phyloP scores from a whole-genome alignment of 1,139 yeast species.

The Candida mesenterica region DNA sequence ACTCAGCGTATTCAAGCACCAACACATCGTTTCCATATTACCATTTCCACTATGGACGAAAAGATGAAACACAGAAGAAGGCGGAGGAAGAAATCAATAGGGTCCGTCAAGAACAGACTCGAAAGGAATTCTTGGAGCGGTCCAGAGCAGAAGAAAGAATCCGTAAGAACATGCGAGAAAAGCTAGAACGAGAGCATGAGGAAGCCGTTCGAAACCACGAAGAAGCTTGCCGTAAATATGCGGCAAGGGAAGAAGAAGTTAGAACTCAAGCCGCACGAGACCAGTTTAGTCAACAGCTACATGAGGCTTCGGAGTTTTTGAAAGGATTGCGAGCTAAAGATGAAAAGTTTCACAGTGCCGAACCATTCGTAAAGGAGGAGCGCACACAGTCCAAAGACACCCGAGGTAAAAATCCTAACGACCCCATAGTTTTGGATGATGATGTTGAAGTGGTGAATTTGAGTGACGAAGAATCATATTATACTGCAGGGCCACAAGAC shows the following conservation, averaged over 20 bases:
- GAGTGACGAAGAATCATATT: neutral
- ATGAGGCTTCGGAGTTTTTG: slow-evolving; percentile 3
- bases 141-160: slow-evolving; percentile 14
- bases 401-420: slow-evolving; percentile 3
- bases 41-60: slow-evolving; percentile 21
- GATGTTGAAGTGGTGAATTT: slow-evolving; percentile 8
- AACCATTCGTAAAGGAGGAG: neutral
- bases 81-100: slow-evolving; percentile 17
- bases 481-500: too few species aligned
- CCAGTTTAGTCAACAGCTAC: too few species aligned
- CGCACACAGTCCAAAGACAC: slow-evolving; percentile 4
- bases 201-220: too few species aligned
- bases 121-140: slow-evolving; percentile 16
- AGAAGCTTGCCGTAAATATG: too few species aligned
- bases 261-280: slow-evolving; percentile 3
- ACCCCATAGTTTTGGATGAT: slow-evolving; percentile 9
- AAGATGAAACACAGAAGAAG: slow-evolving; percentile 16
- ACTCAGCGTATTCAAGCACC: slow-evolving; percentile 2
- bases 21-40: slow-evolving; percentile 23
- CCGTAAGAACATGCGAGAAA: slow-evolving; percentile 1
- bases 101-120: slow-evolving; percentile 11
- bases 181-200: slow-evolving; percentile 6
- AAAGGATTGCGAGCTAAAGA: neutral
- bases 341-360: neutral
- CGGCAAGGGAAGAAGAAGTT: slow-evolving; percentile 4